Evolutionary conservation across 345 rosid genomes (phyloP).

Genomic region (Hypericum androsaemum): DNA sequence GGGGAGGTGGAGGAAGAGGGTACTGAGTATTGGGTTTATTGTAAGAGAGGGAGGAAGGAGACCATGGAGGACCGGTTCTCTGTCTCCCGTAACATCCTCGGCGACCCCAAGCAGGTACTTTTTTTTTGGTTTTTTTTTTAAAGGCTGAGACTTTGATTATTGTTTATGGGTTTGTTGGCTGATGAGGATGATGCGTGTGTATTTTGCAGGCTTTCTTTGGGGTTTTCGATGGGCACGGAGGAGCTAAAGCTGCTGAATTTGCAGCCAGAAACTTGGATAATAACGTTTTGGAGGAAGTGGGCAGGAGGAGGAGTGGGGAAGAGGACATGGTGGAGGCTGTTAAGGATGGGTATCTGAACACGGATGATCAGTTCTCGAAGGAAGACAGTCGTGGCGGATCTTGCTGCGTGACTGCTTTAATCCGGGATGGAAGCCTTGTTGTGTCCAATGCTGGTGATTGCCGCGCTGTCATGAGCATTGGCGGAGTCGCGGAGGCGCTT

Average conservation of each 20-base stretch:
- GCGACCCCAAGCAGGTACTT: slow-evolving; percentile 37
- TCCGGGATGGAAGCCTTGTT: slow-evolving; percentile 30
- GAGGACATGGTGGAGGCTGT: slow-evolving; percentile 21
- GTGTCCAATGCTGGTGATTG: slow-evolving; percentile 48
- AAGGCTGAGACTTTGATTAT: neutral
- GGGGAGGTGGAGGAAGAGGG: slow-evolving; percentile 32
- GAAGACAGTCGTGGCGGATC: slow-evolving; percentile 37
- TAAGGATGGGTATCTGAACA: slow-evolving; percentile 28
- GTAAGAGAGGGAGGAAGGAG: slow-evolving; percentile 37
- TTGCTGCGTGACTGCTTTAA: slow-evolving; percentile 31
- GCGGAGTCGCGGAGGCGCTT: slow-evolving; percentile 29
- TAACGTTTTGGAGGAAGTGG: slow-evolving; percentile 31
- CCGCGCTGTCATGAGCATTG: slow-evolving; percentile 35
- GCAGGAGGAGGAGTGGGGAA: slow-evolving; percentile 6
- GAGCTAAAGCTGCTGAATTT: slow-evolving; percentile 32
- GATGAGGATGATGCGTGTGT: too few relatives aligned
- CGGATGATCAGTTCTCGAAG: slow-evolving; percentile 37
- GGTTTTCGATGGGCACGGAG: slow-evolving; percentile 52
- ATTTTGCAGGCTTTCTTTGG: slow-evolving; percentile 30
- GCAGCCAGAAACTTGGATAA: slow-evolving; percentile 39
- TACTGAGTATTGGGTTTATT: slow-evolving; percentile 27
- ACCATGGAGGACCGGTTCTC: slow-evolving; percentile 40
- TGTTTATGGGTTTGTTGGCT: neutral
- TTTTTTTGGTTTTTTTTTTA: neutral
- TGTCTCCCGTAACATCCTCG: slow-evolving; percentile 26